Base-by-base conservation (phyloP, 2,329 filamentous ascomycete genomes). In the Fusarium mangiferae region DNA sequence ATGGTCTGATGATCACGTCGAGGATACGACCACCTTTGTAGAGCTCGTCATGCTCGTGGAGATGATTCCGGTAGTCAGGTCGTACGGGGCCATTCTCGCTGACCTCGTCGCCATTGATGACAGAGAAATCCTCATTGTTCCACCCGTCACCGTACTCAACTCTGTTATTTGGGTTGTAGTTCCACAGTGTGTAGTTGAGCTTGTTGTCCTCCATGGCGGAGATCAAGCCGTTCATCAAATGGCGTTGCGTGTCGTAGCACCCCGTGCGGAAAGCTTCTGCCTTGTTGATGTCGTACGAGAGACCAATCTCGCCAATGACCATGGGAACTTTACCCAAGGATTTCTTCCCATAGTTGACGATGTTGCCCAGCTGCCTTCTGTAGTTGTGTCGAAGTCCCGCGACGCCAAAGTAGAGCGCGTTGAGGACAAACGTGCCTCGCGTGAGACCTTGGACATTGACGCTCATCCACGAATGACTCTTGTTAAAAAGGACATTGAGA, bases 61-160 rank as follows among this genome's bases (percentile, higher is more conserved):
- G 48, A 10, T 74, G 38, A 38, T 84, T 83, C n/a, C 81, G 75
- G 59, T 82, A 81, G 55, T 84, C 81, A 8, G 66, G 68, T 7
- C 69, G 75, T 1, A 78, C 73, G 2, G 79, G 76, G 4, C 70
- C 69, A 15, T 80, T 72, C 13, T 79, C 80, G 3, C 78, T 75
- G 15, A 75, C 70, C 1, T 77, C 77, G 60, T 84, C 79, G 26
- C 81, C 79, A 13, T 83, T 84, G 26, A 84, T 76, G 30, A 85
- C 74, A 1, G 83, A 85, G 56, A 85, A 85, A 51, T 85, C 83
- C 62, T 85, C 83, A 61, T 81, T 83, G 63, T 85, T 85, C 83
- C 83, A 85, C 3, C 83, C 82, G 17, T 85, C 83, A 1, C 83
- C 83, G 14, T 82, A 82, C 69, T 82, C 81, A 38, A 81, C 78